Conservation (phyloP, 2,329 filamentous ascomycete genomes). For the Periconia sp. region DNA sequence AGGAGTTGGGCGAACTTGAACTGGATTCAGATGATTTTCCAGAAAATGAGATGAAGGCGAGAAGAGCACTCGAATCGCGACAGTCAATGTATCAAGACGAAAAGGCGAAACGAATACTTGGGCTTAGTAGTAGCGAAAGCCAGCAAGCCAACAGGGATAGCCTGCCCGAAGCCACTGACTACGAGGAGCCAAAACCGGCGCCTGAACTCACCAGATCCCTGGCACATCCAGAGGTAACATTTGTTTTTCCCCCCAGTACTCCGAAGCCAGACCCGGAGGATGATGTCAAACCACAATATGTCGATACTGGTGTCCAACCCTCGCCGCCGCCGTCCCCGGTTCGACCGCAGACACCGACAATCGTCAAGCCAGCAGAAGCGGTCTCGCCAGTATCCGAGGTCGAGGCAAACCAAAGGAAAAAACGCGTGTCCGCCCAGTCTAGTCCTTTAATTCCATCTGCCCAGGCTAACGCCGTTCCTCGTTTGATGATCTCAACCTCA, state of each 20-base stretch:
- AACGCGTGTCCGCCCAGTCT: slow-evolving; percentile 57
- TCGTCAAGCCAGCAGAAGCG: slow-evolving; percentile 25
- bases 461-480: slow-evolving; percentile 14
- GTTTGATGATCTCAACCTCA: slow-evolving; percentile 63
- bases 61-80: slow-evolving; percentile 44
- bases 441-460: slow-evolving; percentile 14
- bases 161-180: slow-evolving; percentile 17
- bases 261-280: slow-evolving; percentile 12
- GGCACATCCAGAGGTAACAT: slow-evolving; percentile 27
- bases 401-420: slow-evolving; percentile 73
- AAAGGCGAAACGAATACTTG: slow-evolving; percentile 51
- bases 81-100: slow-evolving; percentile 46
- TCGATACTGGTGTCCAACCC: slow-evolving; percentile 77
- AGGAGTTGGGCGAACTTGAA: slow-evolving; percentile 52
- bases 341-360: slow-evolving; percentile 23
- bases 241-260: slow-evolving; percentile 32
- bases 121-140: slow-evolving; percentile 40
- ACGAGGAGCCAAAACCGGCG: slow-evolving; percentile 24
- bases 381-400: slow-evolving; percentile 49
- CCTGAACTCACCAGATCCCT: slow-evolving; percentile 24
- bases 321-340: slow-evolving; percentile 79
- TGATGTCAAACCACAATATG: slow-evolving; percentile 52
- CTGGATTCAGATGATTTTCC: slow-evolving; percentile 68
- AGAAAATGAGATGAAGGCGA: slow-evolving; percentile 45
- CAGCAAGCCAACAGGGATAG: slow-evolving; percentile 27